Conservation (phyloP, 1,284 basidiomycete genomes). For the Coriolopsis trogii region DNA sequence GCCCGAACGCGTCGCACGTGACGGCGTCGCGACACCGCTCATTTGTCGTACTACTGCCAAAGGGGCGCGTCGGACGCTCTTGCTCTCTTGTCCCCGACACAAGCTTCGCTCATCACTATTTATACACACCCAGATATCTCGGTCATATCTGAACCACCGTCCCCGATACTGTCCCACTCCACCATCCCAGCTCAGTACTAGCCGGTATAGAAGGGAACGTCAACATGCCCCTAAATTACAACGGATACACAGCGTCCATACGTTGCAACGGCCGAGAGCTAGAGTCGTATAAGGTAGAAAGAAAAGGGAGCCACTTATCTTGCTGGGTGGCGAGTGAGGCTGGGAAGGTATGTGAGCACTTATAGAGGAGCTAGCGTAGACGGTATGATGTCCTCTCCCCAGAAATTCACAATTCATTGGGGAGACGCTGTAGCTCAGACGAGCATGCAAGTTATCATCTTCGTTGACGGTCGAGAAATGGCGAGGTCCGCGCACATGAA, state of each 20-base stretch:
- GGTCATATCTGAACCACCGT: too few relatives aligned
- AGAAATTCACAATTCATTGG: slow-evolving; percentile 4
- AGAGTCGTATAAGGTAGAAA: background rate
- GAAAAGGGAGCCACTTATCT: slow-evolving; percentile 5
- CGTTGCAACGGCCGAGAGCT: slow-evolving; percentile 14
- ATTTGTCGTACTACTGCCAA: background rate
- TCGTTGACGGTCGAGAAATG: slow-evolving; percentile 1
- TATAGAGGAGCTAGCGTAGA: background rate
- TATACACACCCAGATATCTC: background rate
- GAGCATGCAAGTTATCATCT: background rate
- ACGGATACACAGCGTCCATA: slow-evolving; percentile 5
- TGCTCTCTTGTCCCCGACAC: background rate
- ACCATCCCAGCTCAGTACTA: too few relatives aligned
- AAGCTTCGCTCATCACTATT: background rate
- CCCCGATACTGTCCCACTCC: too few relatives aligned
- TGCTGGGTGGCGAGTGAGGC: slow-evolving; percentile 19
- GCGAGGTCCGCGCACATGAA: background rate
- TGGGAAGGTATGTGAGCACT: slow-evolving; percentile 1
- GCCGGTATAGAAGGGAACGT: background rate
- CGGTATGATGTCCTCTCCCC: background rate
- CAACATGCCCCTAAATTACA: slow-evolving; percentile 6
- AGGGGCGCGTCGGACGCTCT: background rate
- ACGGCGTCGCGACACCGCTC: background rate
- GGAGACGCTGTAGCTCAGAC: background rate
- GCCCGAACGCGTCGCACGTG: background rate